These are phyloP conservation scores for Cladophialophora carrionii DNA, from an alignment of 2,329 filamentous ascomycete genomes.

Conservation along the genomic window DNA sequence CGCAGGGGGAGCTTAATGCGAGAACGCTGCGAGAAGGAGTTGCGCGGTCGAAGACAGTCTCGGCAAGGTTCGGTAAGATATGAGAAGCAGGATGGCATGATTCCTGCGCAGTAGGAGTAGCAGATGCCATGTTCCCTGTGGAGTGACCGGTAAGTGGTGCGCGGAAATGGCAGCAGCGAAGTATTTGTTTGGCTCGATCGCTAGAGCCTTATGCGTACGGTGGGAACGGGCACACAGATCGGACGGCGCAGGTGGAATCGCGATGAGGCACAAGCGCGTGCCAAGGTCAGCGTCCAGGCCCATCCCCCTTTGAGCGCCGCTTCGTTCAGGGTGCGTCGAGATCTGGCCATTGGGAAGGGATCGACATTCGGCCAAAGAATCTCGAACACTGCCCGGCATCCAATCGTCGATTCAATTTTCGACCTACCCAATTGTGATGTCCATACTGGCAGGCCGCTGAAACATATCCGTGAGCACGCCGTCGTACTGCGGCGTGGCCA, in stretches of 20 bases:
- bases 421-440: not conserved
- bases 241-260: constrained; percentile 15
- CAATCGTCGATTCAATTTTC: not conserved
- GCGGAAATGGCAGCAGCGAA: constrained; percentile 5
- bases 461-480: not conserved
- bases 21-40: constrained; percentile 1
- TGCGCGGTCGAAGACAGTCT: constrained; percentile 1
- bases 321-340: not conserved
- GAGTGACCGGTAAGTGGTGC: constrained; percentile 9
- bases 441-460: not conserved
- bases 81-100: constrained; percentile 14
- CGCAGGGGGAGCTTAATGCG: constrained; percentile 1
- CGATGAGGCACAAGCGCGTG: constrained; percentile 7
- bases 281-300: constrained; percentile 19
- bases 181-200: constrained; percentile 33
- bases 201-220: constrained; percentile 22
- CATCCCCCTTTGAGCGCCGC: not conserved
- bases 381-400: not conserved
- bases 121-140: constrained; percentile 22
- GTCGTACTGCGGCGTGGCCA: not conserved
- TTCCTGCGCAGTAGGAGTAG: constrained; percentile 3
- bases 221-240: constrained; percentile 28
- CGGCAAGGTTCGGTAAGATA: constrained; percentile 10
- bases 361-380: not conserved
- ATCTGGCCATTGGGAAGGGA: constrained; percentile 1